Evolutionary conservation across 768 basidiomycete genomes (phyloP).

Genomic region (Dioszegia hungarica): DNA sequence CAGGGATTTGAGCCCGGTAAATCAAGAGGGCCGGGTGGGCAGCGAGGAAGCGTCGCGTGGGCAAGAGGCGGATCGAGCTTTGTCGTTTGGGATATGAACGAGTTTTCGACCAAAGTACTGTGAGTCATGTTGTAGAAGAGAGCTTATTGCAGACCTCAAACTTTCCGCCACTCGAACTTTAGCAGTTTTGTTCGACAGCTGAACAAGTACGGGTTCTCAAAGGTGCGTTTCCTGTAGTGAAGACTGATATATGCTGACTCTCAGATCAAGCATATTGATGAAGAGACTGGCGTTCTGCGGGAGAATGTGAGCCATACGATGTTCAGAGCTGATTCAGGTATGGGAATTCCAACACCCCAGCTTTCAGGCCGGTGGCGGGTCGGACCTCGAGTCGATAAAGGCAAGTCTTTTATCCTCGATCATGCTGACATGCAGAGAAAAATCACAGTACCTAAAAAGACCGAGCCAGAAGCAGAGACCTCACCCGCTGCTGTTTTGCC

Average conservation of each 20-base stretch:
- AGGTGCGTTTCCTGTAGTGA: slow-evolving; percentile 44
- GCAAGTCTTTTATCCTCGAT: slow-evolving; percentile 12
- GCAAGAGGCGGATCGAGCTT: slow-evolving; percentile 39
- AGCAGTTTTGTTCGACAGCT: slow-evolving; percentile 90
- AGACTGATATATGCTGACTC: neutral
- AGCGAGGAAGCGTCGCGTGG: slow-evolving; percentile 37
- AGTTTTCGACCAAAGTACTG: slow-evolving; percentile 44
- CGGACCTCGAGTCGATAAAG: slow-evolving; percentile 42
- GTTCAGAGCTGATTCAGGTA: slow-evolving; percentile 11
- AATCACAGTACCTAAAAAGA: slow-evolving; percentile 35
- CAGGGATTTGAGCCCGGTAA: slow-evolving; percentile 20
- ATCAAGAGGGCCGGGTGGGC: slow-evolving; percentile 21
- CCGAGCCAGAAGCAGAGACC: slow-evolving; percentile 4
- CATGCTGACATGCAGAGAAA: slow-evolving; percentile 29
- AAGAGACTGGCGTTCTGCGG: slow-evolving; percentile 37
- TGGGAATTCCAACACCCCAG: slow-evolving; percentile 46
- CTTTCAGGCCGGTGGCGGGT: slow-evolving; percentile 35
- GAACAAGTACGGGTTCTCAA: slow-evolving; percentile 96
- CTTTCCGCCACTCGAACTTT: slow-evolving; percentile 59
- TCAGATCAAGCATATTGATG: slow-evolving; percentile 42
- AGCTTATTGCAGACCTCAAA: slow-evolving; percentile 40
- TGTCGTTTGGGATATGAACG: slow-evolving; percentile 47
- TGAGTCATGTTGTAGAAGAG: slow-evolving; percentile 14
- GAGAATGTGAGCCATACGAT: slow-evolving; percentile 24
- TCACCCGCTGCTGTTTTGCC: slow-evolving; percentile 10